Evolutionary conservation across 1,139 yeast genomes (phyloP), one percentile per base, ranked within the genome.

Genomic region (Debaryomyces sp.): DNA sequence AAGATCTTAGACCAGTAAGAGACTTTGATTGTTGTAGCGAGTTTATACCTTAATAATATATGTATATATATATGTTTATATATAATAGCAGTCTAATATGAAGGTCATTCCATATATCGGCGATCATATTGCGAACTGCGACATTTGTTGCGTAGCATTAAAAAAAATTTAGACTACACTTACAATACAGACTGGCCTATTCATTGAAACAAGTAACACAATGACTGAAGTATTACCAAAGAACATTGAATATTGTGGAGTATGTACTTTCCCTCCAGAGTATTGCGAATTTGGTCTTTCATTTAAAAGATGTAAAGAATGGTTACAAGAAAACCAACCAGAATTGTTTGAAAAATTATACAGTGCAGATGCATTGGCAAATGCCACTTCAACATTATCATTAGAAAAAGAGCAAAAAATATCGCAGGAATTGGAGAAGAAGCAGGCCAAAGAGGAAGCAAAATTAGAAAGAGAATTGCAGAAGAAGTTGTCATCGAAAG

Each of bases 261-360:
- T 91, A 8, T 92, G 98, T 67, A 71, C 91, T 0, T 85, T 82
- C 62, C 97, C 97, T 13, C 94, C 94, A 2, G 98, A 91, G 68
- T 92, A 85, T 70, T 92, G 99, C 72, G 98, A 92, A 65, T 92
- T 91, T 64, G 96, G 96, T 12, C 88, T 89, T 43, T 77, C 85
- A 36, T 77, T 87, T 67, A 86, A 85, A 62, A 82, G 90, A 63
- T 92, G 99, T 71, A 89, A 87, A 60, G 84, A 80, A 35, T 91
- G 97, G 96, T 78, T 92, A 40, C 73, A 80, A 51, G 81, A 78
- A 39, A 74, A 76, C 46, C 77, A 90, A 57, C 67, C 75, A 2
- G 87, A 80, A 12, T 63, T 87, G 41, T 91, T 67, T 62, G 73
- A 78, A 43, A 66, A 77, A 55, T 70, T 89, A 45, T 90, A 92